Percentiles rank a stretch among this genome's conserved stretches.
Evolutionary conservation across 2,329 filamentous ascomycete genomes (phyloP).

Genomic region (Colletotrichum euphorbiae): DNA sequence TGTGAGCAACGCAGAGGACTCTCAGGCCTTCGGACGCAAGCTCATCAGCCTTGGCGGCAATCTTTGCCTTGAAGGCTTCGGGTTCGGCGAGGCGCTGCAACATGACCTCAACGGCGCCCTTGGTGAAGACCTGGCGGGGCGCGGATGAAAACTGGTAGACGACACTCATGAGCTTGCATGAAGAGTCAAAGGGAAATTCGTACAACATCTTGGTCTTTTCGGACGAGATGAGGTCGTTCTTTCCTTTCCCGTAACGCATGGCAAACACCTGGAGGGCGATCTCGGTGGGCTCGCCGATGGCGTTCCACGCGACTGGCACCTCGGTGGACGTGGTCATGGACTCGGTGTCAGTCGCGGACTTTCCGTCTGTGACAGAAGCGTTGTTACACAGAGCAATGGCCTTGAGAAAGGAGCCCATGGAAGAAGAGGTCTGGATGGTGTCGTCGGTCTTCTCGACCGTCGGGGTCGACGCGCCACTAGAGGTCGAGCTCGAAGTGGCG

Average conservation of each 20-base stretch:
- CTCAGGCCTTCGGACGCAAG: slow-evolving; percentile 74
- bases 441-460: slow-evolving; percentile 44
- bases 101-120: slow-evolving; percentile 69
- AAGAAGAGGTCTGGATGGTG: slow-evolving; percentile 46
- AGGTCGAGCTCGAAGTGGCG: slow-evolving; percentile 49
- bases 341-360: slow-evolving; percentile 55
- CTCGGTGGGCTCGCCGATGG: slow-evolving; percentile 76
- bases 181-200: slow-evolving; percentile 80
- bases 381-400: slow-evolving; percentile 74
- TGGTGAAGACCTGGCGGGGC: slow-evolving; percentile 61
- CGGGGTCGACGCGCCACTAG: slow-evolving; percentile 42
- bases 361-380: slow-evolving; percentile 60
- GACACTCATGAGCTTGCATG: slow-evolving; percentile 80
- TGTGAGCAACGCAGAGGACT: slow-evolving; percentile 74
- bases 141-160: slow-evolving; percentile 61
- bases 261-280: slow-evolving; percentile 81
- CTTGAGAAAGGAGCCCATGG: slow-evolving; percentile 61
- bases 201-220: slow-evolving; percentile 63
- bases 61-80: slow-evolving; percentile 58
- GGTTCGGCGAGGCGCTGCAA: slow-evolving; percentile 62
- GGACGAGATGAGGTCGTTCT: slow-evolving; percentile 48
- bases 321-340: slow-evolving; percentile 59
- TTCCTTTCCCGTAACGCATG: slow-evolving; percentile 71
- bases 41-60: slow-evolving; percentile 63
- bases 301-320: slow-evolving; percentile 61